Evolutionary conservation across 75 land plant genomes (phyloP).

Genomic region (Pinus taeda): DNA sequence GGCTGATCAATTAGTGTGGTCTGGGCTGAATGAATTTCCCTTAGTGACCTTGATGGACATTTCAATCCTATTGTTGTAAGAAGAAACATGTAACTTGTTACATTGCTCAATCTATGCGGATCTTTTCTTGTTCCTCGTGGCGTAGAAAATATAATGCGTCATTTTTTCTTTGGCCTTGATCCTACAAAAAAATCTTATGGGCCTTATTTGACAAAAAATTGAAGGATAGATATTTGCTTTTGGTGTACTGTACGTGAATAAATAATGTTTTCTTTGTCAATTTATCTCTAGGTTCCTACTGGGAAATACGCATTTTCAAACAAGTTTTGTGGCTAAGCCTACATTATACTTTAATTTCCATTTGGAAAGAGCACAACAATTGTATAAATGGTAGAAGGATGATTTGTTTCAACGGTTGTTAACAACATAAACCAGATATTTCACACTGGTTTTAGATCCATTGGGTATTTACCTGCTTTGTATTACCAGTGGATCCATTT

Average conservation of each 20-base stretch:
- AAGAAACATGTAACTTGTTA: background rate
- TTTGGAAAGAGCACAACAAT: background rate
- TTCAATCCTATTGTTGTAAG: too few relatives aligned
- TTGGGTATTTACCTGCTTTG: background rate
- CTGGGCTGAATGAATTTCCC: too few relatives aligned
- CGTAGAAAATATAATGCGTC: background rate
- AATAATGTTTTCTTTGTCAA: background rate
- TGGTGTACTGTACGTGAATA: background rate
- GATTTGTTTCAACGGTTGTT: background rate
- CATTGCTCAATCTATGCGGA: background rate
- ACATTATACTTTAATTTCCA: background rate
- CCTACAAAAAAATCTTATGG: background rate
- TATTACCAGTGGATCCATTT: background rate
- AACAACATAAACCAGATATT: background rate
- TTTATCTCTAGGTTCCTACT: background rate
- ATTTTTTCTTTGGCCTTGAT: background rate
- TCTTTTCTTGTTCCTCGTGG: background rate
- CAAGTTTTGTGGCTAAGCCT: background rate
- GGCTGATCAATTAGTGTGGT: too few relatives aligned
- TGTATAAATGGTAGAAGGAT: background rate
- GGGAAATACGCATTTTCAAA: background rate
- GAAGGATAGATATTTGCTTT: background rate
- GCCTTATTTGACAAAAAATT: background rate
- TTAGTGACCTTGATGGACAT: too few relatives aligned
- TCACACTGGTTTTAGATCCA: background rate